Evolutionary conservation across 2,329 filamentous ascomycete species (phyloP).

Genomic region (Fusarium miscanthi): DNA sequence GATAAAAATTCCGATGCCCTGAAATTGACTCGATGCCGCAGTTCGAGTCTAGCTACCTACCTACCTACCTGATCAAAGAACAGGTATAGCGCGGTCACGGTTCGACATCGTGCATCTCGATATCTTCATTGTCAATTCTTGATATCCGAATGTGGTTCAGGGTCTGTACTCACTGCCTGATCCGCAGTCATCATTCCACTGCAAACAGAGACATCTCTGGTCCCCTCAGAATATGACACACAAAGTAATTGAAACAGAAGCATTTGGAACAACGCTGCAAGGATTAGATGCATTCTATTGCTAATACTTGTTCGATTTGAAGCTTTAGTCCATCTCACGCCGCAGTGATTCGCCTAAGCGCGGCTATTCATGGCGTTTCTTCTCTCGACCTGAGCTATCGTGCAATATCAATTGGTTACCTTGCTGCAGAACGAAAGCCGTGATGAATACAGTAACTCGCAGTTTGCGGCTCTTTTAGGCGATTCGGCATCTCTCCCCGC

Average conservation of each 20-base stretch:
- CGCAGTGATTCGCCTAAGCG: slow-evolving; percentile 27
- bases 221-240: slow-evolving; percentile 34
- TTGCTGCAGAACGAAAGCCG: not conserved
- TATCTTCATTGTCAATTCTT: not conserved
- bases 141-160: not conserved
- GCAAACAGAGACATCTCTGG: slow-evolving; percentile 5
- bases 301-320: slow-evolving; percentile 37
- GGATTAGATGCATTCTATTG: slow-evolving; percentile 33
- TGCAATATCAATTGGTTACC: not conserved
- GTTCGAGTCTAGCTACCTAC: not conserved
- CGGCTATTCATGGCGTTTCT: slow-evolving; percentile 30
- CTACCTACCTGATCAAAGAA: not conserved
- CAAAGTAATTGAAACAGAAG: slow-evolving; percentile 16
- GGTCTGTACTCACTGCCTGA: not conserved
- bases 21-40: not conserved
- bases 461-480: not conserved
- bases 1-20: not conserved
- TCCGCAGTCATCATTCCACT: not conserved
- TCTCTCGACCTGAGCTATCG: not conserved
- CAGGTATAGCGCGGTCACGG: not conserved
- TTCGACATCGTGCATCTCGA: not conserved
- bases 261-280: slow-evolving; percentile 26
- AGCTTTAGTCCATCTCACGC: slow-evolving; percentile 7
- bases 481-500: not conserved
- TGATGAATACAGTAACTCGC: not conserved